A percentile compares a stretch with the other conserved stretches of the same genome.
These are phyloP conservation scores for Eucalyptus pumila DNA, from an alignment of 345 rosid species.

Conservation along the genomic window DNA sequence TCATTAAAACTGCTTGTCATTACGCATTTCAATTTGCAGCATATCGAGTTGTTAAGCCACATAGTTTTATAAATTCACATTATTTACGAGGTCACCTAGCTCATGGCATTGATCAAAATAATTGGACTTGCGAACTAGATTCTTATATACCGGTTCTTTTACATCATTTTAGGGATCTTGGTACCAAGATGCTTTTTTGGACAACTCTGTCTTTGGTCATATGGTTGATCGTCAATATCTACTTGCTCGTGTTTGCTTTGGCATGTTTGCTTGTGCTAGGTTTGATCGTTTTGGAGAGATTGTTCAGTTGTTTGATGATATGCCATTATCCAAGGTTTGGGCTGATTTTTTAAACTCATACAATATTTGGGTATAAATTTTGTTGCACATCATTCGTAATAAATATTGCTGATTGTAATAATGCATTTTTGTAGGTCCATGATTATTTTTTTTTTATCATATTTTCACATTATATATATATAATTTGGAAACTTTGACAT, in stretches of 20 bases:
- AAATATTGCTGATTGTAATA: not conserved
- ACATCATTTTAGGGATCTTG: not conserved
- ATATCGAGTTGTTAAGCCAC: no score
- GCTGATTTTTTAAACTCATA: no score
- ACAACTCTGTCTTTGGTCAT: not conserved
- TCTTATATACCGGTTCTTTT: not conserved
- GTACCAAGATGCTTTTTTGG: not conserved
- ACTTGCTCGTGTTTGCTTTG: not conserved
- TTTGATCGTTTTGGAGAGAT: not conserved
- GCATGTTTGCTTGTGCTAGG: not conserved
- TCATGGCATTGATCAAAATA: not conserved
- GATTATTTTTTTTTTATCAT: no score
- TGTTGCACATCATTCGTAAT: no score
- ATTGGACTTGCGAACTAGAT: fast-evolving
- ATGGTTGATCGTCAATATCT: not conserved
- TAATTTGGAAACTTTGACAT: no score
- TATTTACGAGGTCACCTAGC: not conserved
- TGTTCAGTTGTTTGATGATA: not conserved
- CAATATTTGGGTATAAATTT: no score
- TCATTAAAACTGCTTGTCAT: no score
- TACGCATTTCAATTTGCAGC: no score
- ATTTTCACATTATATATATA: no score
- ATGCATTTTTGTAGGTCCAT: no score
- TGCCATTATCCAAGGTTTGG: no score
- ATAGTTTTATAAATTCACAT: no score